Conservation (phyloP, 306 rosid species). For the Begonia masoniana region DNA sequence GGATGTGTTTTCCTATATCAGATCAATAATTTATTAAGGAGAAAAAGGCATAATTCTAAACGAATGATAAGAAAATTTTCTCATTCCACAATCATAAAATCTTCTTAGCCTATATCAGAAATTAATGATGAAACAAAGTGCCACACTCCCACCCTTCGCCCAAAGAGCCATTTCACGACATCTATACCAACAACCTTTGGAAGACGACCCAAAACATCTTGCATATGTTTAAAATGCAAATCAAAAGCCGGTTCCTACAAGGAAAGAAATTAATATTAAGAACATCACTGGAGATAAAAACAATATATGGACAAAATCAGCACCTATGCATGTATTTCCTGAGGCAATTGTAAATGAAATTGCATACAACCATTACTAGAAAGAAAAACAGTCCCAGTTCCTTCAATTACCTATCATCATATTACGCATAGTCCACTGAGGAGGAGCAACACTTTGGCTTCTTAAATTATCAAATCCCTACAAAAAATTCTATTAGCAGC, state of each 20-base stretch:
- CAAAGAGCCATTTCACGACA: slow-evolving; percentile 99
- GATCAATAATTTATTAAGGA: not conserved
- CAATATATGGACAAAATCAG: too few relatives aligned
- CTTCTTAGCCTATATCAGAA: too few relatives aligned
- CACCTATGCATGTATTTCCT: too few relatives aligned
- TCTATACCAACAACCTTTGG: slow-evolving; percentile 96
- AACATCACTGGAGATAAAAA: too few relatives aligned
- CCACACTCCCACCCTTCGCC: slow-evolving; percentile 66
- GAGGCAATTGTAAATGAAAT: too few relatives aligned
- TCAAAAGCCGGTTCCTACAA: slow-evolving; percentile 78
- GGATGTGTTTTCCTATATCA: slow-evolving; percentile 64
- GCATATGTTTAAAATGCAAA: slow-evolving; percentile 64
- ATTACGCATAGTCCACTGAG: slow-evolving; percentile 98
- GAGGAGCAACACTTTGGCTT: slow-evolving; percentile 79
- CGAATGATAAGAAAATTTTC: too few relatives aligned
- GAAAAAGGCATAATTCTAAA: too few relatives aligned
- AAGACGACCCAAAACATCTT: slow-evolving; percentile 66
- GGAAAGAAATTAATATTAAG: too few relatives aligned
- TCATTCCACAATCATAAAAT: too few relatives aligned
- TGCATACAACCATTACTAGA: too few relatives aligned
- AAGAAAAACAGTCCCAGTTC: not conserved
- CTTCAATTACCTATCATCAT: slow-evolving; percentile 64
- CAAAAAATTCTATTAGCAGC: slow-evolving; percentile 10
- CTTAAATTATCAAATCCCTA: slow-evolving; percentile 95
- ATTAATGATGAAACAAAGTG: too few relatives aligned